Percentiles rank a stretch among this genome's conserved stretches.
These are phyloP conservation scores for Botrytis aclada DNA, from an alignment of 2,329 filamentous ascomycete species.

Conservation along the genomic window DNA sequence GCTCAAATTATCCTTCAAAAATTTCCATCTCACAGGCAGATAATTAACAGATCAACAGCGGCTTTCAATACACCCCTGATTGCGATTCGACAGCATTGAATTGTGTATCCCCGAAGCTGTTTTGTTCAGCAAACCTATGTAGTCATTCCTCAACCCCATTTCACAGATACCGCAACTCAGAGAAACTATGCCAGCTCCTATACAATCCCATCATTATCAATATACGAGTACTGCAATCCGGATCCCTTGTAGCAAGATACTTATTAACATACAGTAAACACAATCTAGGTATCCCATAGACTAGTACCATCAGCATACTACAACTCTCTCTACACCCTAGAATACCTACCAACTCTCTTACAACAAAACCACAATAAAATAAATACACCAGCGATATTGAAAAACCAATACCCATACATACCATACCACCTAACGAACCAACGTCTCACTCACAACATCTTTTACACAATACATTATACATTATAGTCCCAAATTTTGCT, in stretches of 20 bases:
- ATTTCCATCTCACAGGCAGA: neutral
- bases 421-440: neutral
- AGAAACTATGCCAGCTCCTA: neutral
- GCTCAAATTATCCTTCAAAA: neutral
- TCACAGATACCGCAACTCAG: too few species aligned
- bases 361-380: too few species aligned
- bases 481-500: fast-evolving
- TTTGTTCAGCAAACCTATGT: neutral
- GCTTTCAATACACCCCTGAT: neutral
- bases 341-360: too few species aligned
- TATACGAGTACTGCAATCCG: neutral
- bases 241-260: neutral
- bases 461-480: too few species aligned
- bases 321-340: fast-evolving
- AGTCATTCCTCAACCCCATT: neutral
- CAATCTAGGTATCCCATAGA: neutral
- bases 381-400: too few species aligned
- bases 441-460: neutral
- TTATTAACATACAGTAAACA: neutral
- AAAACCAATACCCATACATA: too few species aligned
- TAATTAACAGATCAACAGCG: neutral
- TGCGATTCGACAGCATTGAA: neutral
- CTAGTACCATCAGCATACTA: too few species aligned
- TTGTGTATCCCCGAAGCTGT: neutral
- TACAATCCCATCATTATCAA: too few species aligned